These are phyloP conservation scores for Lycium barbarum DNA, from an alignment of 257 asterid genomes.

Conservation along the genomic window DNA sequence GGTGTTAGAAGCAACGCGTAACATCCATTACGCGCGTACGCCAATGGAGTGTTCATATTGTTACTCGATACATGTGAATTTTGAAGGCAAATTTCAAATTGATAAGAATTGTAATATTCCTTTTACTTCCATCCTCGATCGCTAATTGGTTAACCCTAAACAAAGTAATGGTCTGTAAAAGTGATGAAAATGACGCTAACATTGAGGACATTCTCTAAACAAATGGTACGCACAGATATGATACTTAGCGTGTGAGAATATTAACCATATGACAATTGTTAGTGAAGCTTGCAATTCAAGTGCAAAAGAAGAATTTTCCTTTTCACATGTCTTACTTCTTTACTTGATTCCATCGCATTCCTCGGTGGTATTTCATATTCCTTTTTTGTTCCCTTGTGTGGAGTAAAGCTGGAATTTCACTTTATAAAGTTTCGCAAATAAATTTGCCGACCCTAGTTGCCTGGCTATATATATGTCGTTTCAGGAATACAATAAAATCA, in stretches of 20 bases:
- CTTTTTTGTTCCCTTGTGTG: no score
- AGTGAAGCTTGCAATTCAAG: constrained; percentile 16
- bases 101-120: background rate
- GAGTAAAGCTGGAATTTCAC: background rate
- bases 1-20: background rate
- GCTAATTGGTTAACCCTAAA: background rate
- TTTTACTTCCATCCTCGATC: no score
- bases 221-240: background rate
- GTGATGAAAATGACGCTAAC: background rate
- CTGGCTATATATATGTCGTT: background rate
- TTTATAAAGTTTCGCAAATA: background rate
- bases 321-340: background rate
- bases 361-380: no score
- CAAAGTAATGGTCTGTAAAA: background rate
- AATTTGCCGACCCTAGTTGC: background rate
- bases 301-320: no score
- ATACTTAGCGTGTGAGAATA: constrained; percentile 19
- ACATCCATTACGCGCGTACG: constrained; percentile 1
- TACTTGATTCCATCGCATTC: constrained; percentile 19
- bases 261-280: background rate
- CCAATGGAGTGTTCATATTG: background rate
- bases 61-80: background rate
- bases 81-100: background rate
- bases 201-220: background rate
- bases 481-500: no score